A percentile compares a stretch with the other conserved stretches of the same genome.
Evolutionary conservation across 495 filamentous ascomycete genomes (phyloP).

Genomic region (Daldinia caldariorum): DNA sequence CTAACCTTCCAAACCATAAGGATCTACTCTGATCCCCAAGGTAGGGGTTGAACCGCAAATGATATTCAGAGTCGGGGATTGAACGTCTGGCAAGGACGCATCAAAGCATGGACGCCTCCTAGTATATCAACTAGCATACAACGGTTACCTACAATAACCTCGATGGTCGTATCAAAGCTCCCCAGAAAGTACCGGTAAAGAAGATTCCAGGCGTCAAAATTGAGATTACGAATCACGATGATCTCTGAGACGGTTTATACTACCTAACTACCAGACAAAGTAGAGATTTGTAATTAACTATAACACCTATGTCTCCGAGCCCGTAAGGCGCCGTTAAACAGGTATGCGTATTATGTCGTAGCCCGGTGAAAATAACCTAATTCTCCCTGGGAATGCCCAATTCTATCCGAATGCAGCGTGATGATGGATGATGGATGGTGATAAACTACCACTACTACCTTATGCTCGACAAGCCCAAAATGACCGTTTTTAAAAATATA

Average conservation of each 20-base stretch:
- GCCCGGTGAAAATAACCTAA: background rate
- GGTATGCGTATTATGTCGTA: background rate
- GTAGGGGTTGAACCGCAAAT: constrained; percentile 32
- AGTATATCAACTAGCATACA: constrained; percentile 44
- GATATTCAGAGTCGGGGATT: constrained; percentile 47
- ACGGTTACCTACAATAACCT: constrained; percentile 45
- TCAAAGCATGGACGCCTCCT: constrained; percentile 51
- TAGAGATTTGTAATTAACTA: background rate
- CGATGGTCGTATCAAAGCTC: constrained; percentile 35
- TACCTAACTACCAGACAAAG: background rate
- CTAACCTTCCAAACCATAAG: constrained; percentile 47
- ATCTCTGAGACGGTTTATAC: constrained; percentile 39
- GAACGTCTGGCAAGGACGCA: constrained; percentile 48
- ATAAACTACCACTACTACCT: background rate
- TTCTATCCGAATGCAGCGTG: constrained; percentile 10
- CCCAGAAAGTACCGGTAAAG: constrained; percentile 38
- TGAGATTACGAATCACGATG: constrained; percentile 44
- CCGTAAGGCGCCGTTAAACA: background rate
- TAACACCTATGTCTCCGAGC: background rate
- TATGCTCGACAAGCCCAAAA: constrained; percentile 13
- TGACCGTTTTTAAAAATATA: background rate
- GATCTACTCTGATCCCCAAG: constrained; percentile 50
- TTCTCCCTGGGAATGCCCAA: background rate
- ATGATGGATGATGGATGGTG: background rate
- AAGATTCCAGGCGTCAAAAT: constrained; percentile 48